These are phyloP conservation scores for Globisporangium lucens DNA, from an alignment of 352 stramenopile genomes.

Conservation along the genomic window DNA sequence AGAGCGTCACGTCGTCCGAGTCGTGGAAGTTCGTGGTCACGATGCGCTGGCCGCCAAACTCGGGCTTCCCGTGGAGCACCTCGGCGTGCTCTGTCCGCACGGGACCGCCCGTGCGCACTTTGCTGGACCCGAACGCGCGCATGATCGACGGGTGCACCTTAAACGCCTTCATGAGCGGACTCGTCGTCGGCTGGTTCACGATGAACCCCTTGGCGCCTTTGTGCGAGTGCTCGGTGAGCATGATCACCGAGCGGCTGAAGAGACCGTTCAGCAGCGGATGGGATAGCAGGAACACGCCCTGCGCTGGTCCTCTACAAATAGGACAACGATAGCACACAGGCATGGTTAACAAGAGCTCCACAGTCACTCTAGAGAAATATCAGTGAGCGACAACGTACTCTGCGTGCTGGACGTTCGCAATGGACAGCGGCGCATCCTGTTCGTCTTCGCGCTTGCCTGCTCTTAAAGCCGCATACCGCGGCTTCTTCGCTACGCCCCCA, in stretches of 20 bases:
- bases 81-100: constrained; percentile 62
- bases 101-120: constrained; percentile 56
- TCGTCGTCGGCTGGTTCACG: constrained; percentile 60
- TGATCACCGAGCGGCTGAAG: constrained; percentile 74
- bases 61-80: constrained; percentile 28
- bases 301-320: constrained; percentile 26
- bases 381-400: constrained; percentile 28
- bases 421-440: constrained; percentile 9
- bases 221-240: constrained; percentile 64
- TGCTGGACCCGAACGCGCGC: constrained; percentile 55
- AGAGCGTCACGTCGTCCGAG: constrained; percentile 43
- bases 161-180: constrained; percentile 54
- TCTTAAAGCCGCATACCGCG: constrained; percentile 3
- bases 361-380: background rate
- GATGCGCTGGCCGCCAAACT: constrained; percentile 61
- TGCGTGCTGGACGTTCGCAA: constrained; percentile 35
- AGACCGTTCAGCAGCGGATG: constrained; percentile 67
- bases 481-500: background rate
- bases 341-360: background rate
- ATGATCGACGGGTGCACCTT: constrained; percentile 58
- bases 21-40: constrained; percentile 44
- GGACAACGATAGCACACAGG: background rate
- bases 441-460: background rate
- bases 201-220: constrained; percentile 71
- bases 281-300: constrained; percentile 68